A percentile compares a stretch with the other conserved stretches of the same genome.
Conservation (phyloP, 345 rosid genomes). For the Sisymbrium altissimum region DNA sequence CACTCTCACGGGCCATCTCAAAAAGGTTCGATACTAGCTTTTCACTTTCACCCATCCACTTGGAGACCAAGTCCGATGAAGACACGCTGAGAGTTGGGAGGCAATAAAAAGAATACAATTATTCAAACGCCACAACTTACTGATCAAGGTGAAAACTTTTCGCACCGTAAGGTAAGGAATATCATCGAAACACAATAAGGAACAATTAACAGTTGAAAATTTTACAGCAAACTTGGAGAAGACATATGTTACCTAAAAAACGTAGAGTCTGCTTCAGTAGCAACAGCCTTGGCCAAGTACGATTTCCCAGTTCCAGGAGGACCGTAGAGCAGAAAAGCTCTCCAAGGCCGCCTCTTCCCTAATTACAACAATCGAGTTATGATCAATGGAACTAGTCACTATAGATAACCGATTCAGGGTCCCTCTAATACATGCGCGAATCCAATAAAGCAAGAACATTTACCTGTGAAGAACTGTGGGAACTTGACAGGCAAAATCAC, state of each 20-base stretch:
- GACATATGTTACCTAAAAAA: conserved; percentile 60
- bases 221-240: neutral
- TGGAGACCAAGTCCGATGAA: conserved; percentile 87
- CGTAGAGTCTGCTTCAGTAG: conserved; percentile 97
- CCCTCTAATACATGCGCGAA: neutral
- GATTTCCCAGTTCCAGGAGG: conserved; percentile 99
- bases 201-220: neutral
- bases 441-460: neutral
- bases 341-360: conserved; percentile 95
- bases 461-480: conserved; percentile 91
- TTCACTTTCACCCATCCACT: conserved; percentile 99
- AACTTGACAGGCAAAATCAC: conserved; percentile 89
- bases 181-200: neutral
- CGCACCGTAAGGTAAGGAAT: neutral
- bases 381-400: neutral
- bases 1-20: conserved; percentile 91
- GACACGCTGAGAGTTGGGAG: conserved; percentile 52
- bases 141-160: neutral
- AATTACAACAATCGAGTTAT: neutral
- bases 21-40: conserved; percentile 88
- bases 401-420: neutral
- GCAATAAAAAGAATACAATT: neutral
- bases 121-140: neutral
- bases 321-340: conserved; percentile 86
- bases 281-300: conserved; percentile 94